Base-by-base conservation (phyloP, 2,329 filamentous ascomycete species). In the Saccharata proteae region DNA sequence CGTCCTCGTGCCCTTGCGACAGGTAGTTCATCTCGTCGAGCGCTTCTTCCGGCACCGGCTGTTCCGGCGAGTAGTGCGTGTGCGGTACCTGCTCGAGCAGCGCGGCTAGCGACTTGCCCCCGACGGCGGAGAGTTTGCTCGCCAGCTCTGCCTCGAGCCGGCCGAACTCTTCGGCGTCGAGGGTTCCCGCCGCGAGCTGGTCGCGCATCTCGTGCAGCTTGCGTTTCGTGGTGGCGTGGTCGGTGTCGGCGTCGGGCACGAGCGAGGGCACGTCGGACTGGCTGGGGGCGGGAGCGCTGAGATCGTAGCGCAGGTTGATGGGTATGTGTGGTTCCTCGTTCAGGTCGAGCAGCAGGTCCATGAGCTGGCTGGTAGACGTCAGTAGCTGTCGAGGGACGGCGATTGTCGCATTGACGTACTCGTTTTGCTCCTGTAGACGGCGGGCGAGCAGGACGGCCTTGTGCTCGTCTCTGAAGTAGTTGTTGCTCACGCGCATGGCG, bases 311-410 rank as follows among this genome's bases (percentile, higher is more conserved):
- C 46, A 80, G 74, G 36, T 77, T 69, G 16, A 74, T 63, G 8
- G 83, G 75, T 26, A 96, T 75, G 51, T 90, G 81, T 13, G 78
- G 65, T 25, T 75, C 80, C 30, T 81, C 75, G 59, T 98, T 98
- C 59, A 94, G 71, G 49, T 94, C 86, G 39, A 93, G 68, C 19
- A 96, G 72, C 8, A 94, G 62, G 45, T 96, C 88, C 32, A 94
- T 72, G 19, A 96, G 62, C 54, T 86, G 85, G 55, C 86, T 94
- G 46, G 26, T 46, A 12, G 18, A 5, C 13, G 30, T 43, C 22
- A 46, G 15, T 48, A 36, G 24, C 29, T 26, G 30, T 23, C 16
- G 18, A 13, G 21, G 6, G 14, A 17, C 10, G 23, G n/a, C 12
- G 41, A 42, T 29, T 20, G 37, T 13, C 38, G 36, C n/a, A 44